phyloP scores from a whole-genome alignment of 1,284 basidiomycete genomes.

The Cutaneotrichosporon dermatis region DNA sequence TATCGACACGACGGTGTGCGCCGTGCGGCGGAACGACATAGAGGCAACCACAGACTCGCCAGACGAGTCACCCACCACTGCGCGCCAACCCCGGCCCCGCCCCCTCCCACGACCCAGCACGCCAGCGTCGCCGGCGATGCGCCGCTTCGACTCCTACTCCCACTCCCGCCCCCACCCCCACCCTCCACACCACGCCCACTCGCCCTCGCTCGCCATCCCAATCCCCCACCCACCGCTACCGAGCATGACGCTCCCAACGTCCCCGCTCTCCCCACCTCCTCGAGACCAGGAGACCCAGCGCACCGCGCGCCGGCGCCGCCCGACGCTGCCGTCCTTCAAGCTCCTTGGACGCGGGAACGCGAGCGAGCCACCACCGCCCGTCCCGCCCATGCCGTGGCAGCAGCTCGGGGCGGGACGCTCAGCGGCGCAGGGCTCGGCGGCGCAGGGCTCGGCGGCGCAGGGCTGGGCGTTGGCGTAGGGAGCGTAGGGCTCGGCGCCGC shows the following conservation, averaged over 20 bases:
- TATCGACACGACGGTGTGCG: conserved; percentile 2
- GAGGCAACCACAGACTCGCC: neutral
- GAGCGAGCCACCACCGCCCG: conserved; percentile 13
- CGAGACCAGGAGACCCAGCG: neutral
- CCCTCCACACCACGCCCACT: too few relatives aligned
- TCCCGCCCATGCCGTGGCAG: conserved; percentile 5
- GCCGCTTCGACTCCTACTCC: neutral
- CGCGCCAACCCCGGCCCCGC: neutral
- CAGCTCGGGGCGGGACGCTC: too few relatives aligned
- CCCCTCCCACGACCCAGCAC: neutral
- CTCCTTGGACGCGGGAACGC: neutral
- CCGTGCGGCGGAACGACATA: too few relatives aligned
- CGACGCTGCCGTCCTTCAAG: conserved; percentile 9
- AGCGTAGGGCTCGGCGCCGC: too few relatives aligned
- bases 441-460: too few relatives aligned
- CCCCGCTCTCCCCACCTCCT: neutral
- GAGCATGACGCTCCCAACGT: too few relatives aligned
- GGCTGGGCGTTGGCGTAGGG: too few relatives aligned
- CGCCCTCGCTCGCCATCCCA: too few relatives aligned
- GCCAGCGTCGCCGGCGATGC: neutral
- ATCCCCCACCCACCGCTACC: neutral
- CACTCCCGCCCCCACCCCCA: too few relatives aligned
- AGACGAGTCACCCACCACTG: neutral
- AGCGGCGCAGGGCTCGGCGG: too few relatives aligned
- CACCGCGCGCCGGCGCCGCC: conserved; percentile 1